A percentile compares a stretch with the other conserved stretches of the same genome.
These are phyloP conservation scores for Saccharomycopsis olivae DNA, from an alignment of 805 yeast genomes.

Conservation along the genomic window DNA sequence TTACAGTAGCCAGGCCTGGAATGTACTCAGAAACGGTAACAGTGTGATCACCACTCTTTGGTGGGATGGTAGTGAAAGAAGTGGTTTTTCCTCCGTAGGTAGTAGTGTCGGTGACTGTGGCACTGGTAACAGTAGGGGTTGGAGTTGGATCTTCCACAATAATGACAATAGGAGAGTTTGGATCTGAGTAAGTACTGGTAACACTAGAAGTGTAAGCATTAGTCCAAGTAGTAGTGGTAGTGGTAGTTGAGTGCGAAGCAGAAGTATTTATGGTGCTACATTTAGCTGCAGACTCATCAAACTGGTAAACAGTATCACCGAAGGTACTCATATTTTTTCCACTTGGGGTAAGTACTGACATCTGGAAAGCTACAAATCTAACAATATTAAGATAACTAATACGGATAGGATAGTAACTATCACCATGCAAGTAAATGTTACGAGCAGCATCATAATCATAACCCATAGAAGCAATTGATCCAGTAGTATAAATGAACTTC, in stretches of 20 bases:
- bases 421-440: constrained; percentile 19
- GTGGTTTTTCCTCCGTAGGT: no score
- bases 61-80: no score
- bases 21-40: background rate
- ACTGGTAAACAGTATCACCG: constrained; percentile 3
- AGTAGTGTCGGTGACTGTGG: constrained; percentile 7
- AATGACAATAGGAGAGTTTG: constrained; percentile 4
- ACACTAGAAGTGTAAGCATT: constrained; percentile 2
- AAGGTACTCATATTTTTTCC: constrained; percentile 16
- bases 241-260: constrained; percentile 1
- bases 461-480: constrained; percentile 7
- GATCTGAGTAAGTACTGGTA: constrained; percentile 7
- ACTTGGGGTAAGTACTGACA: constrained; percentile 18
- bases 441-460: constrained; percentile 15
- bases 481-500: constrained; percentile 3
- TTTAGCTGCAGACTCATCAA: constrained; percentile 3
- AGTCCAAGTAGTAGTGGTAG: constrained; percentile 9
- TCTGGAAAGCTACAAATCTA: constrained; percentile 18
- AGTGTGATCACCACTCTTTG: background rate
- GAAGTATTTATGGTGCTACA: constrained; percentile 1
- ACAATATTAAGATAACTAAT: constrained; percentile 22
- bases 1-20: background rate
- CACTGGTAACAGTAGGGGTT: background rate
- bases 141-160: constrained; percentile 1
- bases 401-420: constrained; percentile 25